Conservation (phyloP, 1,284 basidiomycete species). For the Malassezia japonica region DNA sequence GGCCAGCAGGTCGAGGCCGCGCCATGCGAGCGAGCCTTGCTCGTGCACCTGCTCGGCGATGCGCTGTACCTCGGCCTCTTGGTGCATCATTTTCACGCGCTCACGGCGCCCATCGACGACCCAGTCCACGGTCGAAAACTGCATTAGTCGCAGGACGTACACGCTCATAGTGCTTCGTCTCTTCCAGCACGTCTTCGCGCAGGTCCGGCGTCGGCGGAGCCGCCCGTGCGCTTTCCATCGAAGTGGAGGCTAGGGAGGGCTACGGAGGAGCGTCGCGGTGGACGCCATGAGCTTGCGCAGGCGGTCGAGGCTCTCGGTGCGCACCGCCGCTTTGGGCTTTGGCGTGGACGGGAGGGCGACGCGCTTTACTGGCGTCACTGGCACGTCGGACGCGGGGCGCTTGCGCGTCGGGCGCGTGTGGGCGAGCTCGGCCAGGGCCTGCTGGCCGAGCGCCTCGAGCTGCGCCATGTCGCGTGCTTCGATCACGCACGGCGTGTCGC, state of each 20-base stretch:
- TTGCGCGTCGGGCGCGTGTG: neutral
- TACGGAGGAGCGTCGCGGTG: slow-evolving; percentile 1
- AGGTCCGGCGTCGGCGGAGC: neutral
- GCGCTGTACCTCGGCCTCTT: slow-evolving; percentile 26
- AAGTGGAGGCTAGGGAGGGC: neutral
- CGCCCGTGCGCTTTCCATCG: neutral
- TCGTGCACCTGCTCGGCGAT: slow-evolving; percentile 25
- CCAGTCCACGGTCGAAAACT: slow-evolving; percentile 46
- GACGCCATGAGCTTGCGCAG: slow-evolving; percentile 1
- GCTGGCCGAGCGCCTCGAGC: slow-evolving; percentile 4
- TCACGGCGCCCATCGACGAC: slow-evolving; percentile 44
- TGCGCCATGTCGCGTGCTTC: neutral
- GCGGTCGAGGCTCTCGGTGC: neutral
- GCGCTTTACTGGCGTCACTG: neutral
- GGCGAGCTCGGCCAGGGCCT: slow-evolving; percentile 3
- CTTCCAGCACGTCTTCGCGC: neutral
- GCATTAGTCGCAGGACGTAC: slow-evolving; percentile 1
- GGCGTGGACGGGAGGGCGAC: neutral
- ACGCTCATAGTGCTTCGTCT: slow-evolving; percentile 8
- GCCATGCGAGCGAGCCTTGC: slow-evolving; percentile 12
- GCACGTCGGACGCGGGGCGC: neutral
- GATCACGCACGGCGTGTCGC: neutral
- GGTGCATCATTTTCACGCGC: slow-evolving; percentile 34
- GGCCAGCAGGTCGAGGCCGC: slow-evolving; percentile 22
- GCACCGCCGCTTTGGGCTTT: neutral